Base-by-base conservation (phyloP, 2,329 filamentous ascomycete genomes). In the Colletotrichum nymphaeae region DNA sequence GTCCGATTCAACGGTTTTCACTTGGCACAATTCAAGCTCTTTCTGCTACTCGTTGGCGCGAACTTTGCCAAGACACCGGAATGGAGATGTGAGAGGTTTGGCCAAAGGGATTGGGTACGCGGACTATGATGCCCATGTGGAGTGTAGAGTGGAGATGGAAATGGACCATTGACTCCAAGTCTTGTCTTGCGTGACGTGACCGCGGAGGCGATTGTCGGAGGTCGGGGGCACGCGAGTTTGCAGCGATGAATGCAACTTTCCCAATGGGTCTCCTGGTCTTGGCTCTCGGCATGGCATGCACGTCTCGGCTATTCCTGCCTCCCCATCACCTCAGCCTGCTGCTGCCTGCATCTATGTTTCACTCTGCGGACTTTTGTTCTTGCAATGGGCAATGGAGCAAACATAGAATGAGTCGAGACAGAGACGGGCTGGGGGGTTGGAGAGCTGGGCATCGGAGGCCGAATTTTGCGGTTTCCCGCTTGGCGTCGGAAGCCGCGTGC, bases 21-120 rank as follows among this genome's bases (percentile, higher is more conserved):
- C 35, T 64, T 73, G 70, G 70, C 67, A 49, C 60, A 65, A 52
- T 65, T 63, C 59, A 69, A 69, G 69, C 66, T 69, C 59, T 46
- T 49, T 32, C 35, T 55, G 42, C 66, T 64, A 69, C 70, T 72
- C 66, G 70, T 46, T 42, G 49, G 35, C 42, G 11, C 46, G 32
- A 56, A 37, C 35, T 26, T 24, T 32, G 70, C 70, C 70, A 73
- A 73, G 70, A 26, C 63, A 14, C 46, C 55, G 42, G 11, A 5
- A 55, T 26, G 42, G 35, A 26, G 24, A 28, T 32, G 42, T 12
- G 46, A 26, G 22, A 30, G 28, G 28, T 30, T 28, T 19, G 16
- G 9, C 26, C 26, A 32, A 4, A 16, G 8, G 32, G 22, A 30
- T 28, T 56, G 63, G n/a, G 30, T 67, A 49, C 42, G 67, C 53